A percentile compares a stretch with the other conserved stretches of the same genome.
Evolutionary conservation across 1,139 yeast genomes (phyloP).

Genomic region (Pichiaceae sp.): DNA sequence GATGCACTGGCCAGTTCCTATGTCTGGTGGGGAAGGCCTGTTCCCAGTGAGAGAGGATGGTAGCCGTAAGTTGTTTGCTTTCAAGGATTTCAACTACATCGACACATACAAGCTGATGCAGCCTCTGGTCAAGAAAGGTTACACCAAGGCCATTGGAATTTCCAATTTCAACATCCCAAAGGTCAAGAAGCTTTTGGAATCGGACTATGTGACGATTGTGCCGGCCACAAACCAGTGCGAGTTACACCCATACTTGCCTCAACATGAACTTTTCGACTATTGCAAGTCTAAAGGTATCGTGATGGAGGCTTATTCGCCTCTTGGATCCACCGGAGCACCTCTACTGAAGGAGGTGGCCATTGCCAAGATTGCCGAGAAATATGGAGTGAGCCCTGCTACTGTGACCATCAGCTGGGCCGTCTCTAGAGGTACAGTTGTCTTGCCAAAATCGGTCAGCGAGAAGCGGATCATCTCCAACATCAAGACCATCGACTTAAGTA

Average conservation of each 20-base stretch:
- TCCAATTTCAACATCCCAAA: conserved; percentile 59
- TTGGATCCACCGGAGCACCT: conserved; percentile 66
- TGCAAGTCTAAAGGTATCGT: conserved; percentile 46
- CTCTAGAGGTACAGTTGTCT: conserved; percentile 60
- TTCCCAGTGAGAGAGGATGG: conserved; percentile 36
- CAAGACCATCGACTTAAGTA: conserved; percentile 38
- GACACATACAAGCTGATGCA: conserved; percentile 70
- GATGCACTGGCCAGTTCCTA: conserved; percentile 80
- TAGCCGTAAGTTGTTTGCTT: conserved; percentile 28
- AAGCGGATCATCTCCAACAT: conserved; percentile 54
- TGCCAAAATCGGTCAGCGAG: conserved; percentile 65
- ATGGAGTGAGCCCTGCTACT: conserved; percentile 49
- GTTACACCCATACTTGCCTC: conserved; percentile 69
- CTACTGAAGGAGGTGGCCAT: conserved; percentile 44
- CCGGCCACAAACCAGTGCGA: conserved; percentile 76
- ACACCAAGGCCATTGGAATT: conserved; percentile 63
- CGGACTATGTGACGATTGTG: conserved; percentile 39
- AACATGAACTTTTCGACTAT: conserved; percentile 50
- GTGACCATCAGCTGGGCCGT: conserved; percentile 67
- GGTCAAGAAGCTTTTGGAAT: conserved; percentile 42
- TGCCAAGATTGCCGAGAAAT: conserved; percentile 43
- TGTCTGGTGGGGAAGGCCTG: conserved; percentile 32
- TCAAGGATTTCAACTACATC: conserved; percentile 43
- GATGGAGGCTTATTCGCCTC: conserved; percentile 73
- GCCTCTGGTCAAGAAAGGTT: conserved; percentile 34